Percentiles rank a stretch among this genome's conserved stretches.
phyloP scores from a whole-genome alignment of 1,284 basidiomycete species.

The Pseudozyma flocculosa region DNA sequence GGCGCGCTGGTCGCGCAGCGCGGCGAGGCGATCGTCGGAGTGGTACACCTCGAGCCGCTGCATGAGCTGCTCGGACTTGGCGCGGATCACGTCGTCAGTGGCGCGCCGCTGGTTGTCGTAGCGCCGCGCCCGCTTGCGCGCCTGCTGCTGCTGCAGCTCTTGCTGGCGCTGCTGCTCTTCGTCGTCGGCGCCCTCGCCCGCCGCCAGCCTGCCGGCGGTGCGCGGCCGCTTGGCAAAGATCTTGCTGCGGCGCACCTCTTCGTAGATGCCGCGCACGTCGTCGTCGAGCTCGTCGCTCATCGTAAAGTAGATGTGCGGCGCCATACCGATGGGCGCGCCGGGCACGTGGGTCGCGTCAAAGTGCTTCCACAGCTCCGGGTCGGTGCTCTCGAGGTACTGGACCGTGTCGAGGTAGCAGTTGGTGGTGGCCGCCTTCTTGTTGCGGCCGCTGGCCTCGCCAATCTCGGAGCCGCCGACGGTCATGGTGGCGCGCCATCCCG shows the following conservation, averaged over 20 bases:
- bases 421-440: conserved; percentile 75
- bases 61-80: conserved; percentile 68
- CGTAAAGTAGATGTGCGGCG: conserved; percentile 71
- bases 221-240: conserved; percentile 53
- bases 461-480: conserved; percentile 76
- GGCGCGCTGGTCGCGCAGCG: conserved; percentile 70
- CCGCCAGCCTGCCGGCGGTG: conserved; percentile 19
- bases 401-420: conserved; percentile 85
- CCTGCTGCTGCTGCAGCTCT: conserved; percentile 20
- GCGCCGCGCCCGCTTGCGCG: conserved; percentile 19
- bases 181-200: conserved; percentile 26
- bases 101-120: conserved; percentile 29
- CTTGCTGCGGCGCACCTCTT: conserved; percentile 64
- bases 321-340: conserved; percentile 62
- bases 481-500: conserved; percentile 77
- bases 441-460: conserved; percentile 71
- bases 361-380: conserved; percentile 74
- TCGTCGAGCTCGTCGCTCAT: conserved; percentile 73
- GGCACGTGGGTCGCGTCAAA: conserved; percentile 62
- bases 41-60: conserved; percentile 68
- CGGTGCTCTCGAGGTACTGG: conserved; percentile 79
- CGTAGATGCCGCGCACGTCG: conserved; percentile 69
- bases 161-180: conserved; percentile 50
- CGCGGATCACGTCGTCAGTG: conserved; percentile 51
- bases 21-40: conserved; percentile 66